Evolutionary conservation across 305 asterid genomes (phyloP).

Genomic region (Fraxinus dipetala): DNA sequence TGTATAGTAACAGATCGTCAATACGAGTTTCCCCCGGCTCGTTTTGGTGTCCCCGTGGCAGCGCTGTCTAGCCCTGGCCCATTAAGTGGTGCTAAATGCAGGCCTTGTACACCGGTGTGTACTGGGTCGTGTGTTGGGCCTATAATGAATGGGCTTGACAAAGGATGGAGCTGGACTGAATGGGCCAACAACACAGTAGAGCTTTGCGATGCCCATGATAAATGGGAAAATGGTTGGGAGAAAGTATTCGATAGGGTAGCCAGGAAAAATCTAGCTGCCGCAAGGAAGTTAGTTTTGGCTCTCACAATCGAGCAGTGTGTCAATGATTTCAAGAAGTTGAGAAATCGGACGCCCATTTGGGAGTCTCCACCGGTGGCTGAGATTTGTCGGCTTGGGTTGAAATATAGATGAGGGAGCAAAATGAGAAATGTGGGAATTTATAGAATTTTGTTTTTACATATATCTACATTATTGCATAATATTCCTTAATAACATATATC

Average conservation of each 20-base stretch:
- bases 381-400: constrained; percentile 57
- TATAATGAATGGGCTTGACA: constrained; percentile 44
- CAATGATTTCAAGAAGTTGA: constrained; percentile 48
- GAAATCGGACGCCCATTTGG: constrained; percentile 54
- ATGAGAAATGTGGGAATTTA: constrained; percentile 2
- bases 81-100: constrained; percentile 73
- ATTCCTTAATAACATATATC: not conserved
- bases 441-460: not conserved
- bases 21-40: constrained; percentile 57
- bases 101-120: constrained; percentile 73
- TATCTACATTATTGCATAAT: not conserved
- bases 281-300: constrained; percentile 42
- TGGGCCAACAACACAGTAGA: constrained; percentile 55
- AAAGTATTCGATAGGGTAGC: constrained; percentile 46
- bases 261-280: constrained; percentile 43
- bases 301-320: constrained; percentile 53
- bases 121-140: constrained; percentile 58
- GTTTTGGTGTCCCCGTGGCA: constrained; percentile 69
- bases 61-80: constrained; percentile 75
- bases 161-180: constrained; percentile 83
- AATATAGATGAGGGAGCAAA: constrained; percentile 12
- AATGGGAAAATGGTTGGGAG: constrained; percentile 80
- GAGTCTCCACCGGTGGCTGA: constrained; percentile 50
- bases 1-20: constrained; percentile 73
- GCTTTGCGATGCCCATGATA: constrained; percentile 70